A percentile compares a stretch with the other conserved stretches of the same genome.
These are phyloP conservation scores for Phytophthora cryptogea DNA, from an alignment of 352 stramenopile species.

Conservation along the genomic window DNA sequence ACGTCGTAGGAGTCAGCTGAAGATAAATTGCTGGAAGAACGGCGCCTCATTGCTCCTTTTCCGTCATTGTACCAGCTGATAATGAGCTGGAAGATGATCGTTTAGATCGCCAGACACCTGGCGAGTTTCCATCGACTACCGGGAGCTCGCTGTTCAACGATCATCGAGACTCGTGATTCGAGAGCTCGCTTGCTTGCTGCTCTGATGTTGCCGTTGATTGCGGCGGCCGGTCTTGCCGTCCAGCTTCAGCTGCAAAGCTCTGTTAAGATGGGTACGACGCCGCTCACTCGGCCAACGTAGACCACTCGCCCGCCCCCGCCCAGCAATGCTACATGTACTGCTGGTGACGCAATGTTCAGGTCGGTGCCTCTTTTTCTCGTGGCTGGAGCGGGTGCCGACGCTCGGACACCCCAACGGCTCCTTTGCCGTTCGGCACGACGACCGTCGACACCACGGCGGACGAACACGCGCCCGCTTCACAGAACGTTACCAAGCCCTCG, in stretches of 20 bases:
- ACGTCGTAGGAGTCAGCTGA: background rate
- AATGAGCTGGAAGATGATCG: background rate
- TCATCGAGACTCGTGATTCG: too few species aligned
- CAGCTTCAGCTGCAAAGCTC: conserved; percentile 17
- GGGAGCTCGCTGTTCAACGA: too few species aligned
- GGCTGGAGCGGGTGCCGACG: background rate
- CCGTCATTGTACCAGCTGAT: conserved; percentile 1
- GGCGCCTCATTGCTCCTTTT: background rate
- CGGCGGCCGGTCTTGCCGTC: background rate
- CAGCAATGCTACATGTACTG: conserved; percentile 23
- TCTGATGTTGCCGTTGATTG: background rate
- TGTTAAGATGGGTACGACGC: conserved; percentile 4
- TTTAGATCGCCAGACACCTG: background rate
- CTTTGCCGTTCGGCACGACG: conserved; percentile 18
- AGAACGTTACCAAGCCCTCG: conserved; percentile 8
- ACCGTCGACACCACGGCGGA: conserved; percentile 1
- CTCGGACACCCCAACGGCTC: conserved; percentile 13
- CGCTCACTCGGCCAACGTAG: background rate
- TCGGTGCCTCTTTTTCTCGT: conserved; percentile 20
- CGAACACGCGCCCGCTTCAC: conserved; percentile 13
- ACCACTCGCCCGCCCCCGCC: conserved; percentile 5
- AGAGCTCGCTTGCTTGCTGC: background rate
- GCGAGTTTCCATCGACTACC: too few species aligned
- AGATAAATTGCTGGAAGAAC: background rate
- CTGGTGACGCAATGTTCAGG: background rate